Conservation (phyloP, 179 eudicot genomes). For the Drosera spatulata region DNA sequence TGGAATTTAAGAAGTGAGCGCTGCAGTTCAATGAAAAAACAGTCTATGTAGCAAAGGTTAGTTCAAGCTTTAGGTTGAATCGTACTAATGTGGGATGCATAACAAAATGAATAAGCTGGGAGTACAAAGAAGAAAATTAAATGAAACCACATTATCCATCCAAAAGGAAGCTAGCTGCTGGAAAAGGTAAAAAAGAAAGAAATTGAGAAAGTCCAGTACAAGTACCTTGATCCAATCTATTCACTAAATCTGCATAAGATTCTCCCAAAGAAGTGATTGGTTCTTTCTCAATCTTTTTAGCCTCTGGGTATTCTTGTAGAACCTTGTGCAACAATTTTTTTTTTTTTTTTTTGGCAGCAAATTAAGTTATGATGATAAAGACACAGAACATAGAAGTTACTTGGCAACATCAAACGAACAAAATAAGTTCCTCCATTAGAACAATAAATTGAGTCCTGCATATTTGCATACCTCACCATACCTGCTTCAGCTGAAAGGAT, state of each 20-base stretch:
- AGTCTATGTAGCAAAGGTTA: too few relatives aligned
- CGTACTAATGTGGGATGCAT: too few relatives aligned
- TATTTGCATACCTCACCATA: conserved; percentile 55
- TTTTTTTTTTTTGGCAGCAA: conserved; percentile 2
- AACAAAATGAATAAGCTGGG: too few relatives aligned
- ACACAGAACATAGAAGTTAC: background rate
- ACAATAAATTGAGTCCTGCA: conserved; percentile 9
- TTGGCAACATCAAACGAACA: background rate
- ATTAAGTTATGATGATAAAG: conserved; percentile 10
- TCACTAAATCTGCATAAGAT: conserved; percentile 40
- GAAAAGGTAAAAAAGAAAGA: background rate
- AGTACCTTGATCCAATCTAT: conserved; percentile 79
- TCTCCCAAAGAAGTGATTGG: conserved; percentile 52
- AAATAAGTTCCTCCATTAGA: background rate
- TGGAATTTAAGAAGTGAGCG: too few relatives aligned
- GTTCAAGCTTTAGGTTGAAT: too few relatives aligned
- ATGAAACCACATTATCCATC: too few relatives aligned
- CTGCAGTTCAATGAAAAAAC: too few relatives aligned
- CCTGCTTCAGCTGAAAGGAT: conserved; percentile 82
- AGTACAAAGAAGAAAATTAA: too few relatives aligned
- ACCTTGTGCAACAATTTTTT: conserved; percentile 29
- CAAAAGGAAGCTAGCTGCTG: too few relatives aligned
- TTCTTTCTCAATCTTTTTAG: conserved; percentile 37
- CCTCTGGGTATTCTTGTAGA: conserved; percentile 68
- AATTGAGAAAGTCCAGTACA: conserved; percentile 1